phyloP scores from a whole-genome alignment of 768 basidiomycete species.

The Lactifluus pinguis region DNA sequence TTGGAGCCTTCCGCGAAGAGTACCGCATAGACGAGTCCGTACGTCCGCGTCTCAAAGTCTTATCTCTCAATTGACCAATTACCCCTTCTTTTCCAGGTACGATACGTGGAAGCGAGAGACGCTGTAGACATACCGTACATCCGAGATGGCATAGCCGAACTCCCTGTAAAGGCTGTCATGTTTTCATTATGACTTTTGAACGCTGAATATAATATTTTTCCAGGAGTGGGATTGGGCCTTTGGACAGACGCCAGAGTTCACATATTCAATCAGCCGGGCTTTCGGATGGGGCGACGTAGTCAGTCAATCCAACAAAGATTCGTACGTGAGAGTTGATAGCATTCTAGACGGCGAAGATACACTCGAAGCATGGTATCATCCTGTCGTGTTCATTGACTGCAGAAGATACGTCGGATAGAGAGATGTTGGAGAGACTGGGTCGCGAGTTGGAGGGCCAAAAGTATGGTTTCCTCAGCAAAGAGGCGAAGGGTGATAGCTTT shows the following conservation, averaged over 20 bases:
- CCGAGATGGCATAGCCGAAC: conserved; percentile 56
- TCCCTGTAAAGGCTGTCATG: conserved; percentile 42
- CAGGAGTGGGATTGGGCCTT: conserved; percentile 92
- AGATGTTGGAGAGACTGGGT: conserved; percentile 23
- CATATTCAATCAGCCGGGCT: conserved; percentile 38
- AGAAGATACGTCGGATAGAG: conserved; percentile 10
- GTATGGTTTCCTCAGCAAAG: conserved; percentile 33
- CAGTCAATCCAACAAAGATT: conserved; percentile 19
- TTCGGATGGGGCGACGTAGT: conserved; percentile 37
- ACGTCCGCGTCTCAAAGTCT: background rate
- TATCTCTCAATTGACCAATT: background rate
- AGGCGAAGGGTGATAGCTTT: conserved; percentile 4
- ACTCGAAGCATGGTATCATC: conserved; percentile 60
- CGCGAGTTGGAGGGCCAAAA: conserved; percentile 27
- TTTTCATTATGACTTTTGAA: background rate
- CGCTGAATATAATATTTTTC: background rate
- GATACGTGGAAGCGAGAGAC: conserved; percentile 28
- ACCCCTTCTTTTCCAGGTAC: background rate
- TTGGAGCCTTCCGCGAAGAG: conserved; percentile 51
- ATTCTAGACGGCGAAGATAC: conserved; percentile 37
- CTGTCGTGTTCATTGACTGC: conserved; percentile 32
- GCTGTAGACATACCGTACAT: conserved; percentile 54
- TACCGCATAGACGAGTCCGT: conserved; percentile 38
- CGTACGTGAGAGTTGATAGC: conserved; percentile 1
- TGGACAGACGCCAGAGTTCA: conserved; percentile 92